Evolutionary conservation across 2,329 filamentous ascomycete genomes (phyloP).

Genomic region (Nigrospora sphaerica): DNA sequence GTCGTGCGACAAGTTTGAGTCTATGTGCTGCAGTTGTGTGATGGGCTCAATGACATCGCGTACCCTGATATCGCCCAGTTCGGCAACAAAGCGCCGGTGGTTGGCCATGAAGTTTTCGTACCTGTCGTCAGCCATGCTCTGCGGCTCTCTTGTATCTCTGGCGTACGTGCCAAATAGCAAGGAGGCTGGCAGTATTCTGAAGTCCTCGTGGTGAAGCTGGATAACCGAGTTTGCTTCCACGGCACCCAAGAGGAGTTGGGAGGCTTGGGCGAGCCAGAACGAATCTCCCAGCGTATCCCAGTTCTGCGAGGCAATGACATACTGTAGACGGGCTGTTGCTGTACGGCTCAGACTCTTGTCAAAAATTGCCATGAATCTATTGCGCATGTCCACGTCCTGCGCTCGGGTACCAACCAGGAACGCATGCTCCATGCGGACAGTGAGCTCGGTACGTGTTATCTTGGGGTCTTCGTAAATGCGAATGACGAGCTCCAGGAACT

Average conservation of each 20-base stretch:
- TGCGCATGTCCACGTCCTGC: conserved; percentile 92
- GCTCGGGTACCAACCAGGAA: conserved; percentile 94
- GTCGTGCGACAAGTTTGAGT: conserved; percentile 73
- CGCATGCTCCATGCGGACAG: conserved; percentile 94
- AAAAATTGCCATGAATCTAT: conserved; percentile 93
- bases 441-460: conserved; percentile 89
- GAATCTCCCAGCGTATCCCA: conserved; percentile 94
- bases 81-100: conserved; percentile 76
- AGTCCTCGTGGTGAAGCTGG: conserved; percentile 77
- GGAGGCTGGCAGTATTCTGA: conserved; percentile 68
- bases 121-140: conserved; percentile 72
- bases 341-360: conserved; percentile 91
- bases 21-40: conserved; percentile 84
- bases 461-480: conserved; percentile 97
- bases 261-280: conserved; percentile 95
- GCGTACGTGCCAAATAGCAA: conserved; percentile 66
- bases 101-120: conserved; percentile 72
- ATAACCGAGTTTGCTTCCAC: conserved; percentile 77
- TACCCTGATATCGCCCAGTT: conserved; percentile 79
- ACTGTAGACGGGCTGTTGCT: conserved; percentile 79
- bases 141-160: conserved; percentile 57
- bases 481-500: conserved; percentile 93
- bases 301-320: conserved; percentile 86
- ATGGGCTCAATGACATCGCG: conserved; percentile 87
- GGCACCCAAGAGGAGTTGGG: conserved; percentile 84